Evolutionary conservation across 2,329 filamentous ascomycete genomes (phyloP), one percentile per base, ranked within the genome.

Genomic region (Apiospora hydei): DNA sequence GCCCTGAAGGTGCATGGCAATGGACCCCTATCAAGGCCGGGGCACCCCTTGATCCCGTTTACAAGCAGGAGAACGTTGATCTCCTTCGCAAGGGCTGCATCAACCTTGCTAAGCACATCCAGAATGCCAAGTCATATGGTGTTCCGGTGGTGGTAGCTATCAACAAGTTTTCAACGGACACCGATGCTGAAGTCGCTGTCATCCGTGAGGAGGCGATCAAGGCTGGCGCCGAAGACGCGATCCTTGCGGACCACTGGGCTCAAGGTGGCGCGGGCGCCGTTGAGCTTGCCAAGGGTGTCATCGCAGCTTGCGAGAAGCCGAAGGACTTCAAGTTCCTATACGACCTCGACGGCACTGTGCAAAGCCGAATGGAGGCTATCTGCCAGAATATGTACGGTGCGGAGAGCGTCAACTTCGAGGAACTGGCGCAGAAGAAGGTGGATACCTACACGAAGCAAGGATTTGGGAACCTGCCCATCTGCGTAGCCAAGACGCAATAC

Each of bases 401-500:
- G 14, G 90, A 88, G 4, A 91, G 90, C 73, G 95, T 98, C 73
- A 94, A 98, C 84, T 96, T 99, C 84, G 97, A 93, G 81, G 95
- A 98, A 82, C 88, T 96, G 69, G 96, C 96, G 0, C 94, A 97
- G 86, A 94, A 95, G 86, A 98, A 99, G 90, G 93, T 98, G 75
- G 95, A 98, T 81, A 95, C 92, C 10, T 99, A 98, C 84, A 95
- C 93, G 44, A 90, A 91, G 81, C 96, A 98, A 83, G 96, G 96
- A 66, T 97, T 96, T 78, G 93, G 93, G 30, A 94, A 98, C 82
- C 86, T 99, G 75, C 96, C 96, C 47, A 98, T 98, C 80, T 99
- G 96, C 82, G 90, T 98, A 76, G 96, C 96, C 74, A 99, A 99
- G 91, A 99, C 96, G 18, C 96, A 99, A 83, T 99, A 99, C 86